These are phyloP conservation scores for Metschnikowia arizonensis DNA, from an alignment of 805 yeast genomes.

Conservation along the genomic window DNA sequence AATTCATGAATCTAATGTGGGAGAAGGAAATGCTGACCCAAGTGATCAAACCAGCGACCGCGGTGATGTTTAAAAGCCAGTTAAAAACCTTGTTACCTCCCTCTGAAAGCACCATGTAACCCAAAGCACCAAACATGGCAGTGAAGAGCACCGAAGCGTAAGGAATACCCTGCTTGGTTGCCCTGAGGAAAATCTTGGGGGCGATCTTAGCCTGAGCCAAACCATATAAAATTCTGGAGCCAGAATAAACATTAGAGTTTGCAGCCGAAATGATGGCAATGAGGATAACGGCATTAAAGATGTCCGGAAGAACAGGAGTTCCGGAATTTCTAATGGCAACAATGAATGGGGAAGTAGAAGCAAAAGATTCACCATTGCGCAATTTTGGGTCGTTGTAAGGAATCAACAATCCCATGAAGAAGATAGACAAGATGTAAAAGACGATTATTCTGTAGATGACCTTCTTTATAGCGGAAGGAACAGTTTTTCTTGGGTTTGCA, in stretches of 20 bases:
- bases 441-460: conserved; percentile 62
- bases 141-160: conserved; percentile 53
- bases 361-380: conserved; percentile 21
- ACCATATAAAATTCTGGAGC: conserved; percentile 65
- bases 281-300: conserved; percentile 68
- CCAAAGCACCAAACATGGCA: conserved; percentile 59
- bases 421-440: conserved; percentile 61
- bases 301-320: conserved; percentile 57
- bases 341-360: conserved; percentile 64
- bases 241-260: conserved; percentile 69
- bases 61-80: conserved; percentile 74
- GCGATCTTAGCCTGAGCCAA: conserved; percentile 58
- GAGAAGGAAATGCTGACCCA: conserved; percentile 65
- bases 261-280: conserved; percentile 73
- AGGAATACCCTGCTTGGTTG: conserved; percentile 61
- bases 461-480: conserved; percentile 68
- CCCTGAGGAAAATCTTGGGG: conserved; percentile 46
- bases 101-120: conserved; percentile 52
- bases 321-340: conserved; percentile 69
- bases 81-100: conserved; percentile 57
- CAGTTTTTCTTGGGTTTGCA: conserved; percentile 61
- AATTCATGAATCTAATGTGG: conserved; percentile 67
- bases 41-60: conserved; percentile 69
- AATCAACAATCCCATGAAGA: conserved; percentile 67
- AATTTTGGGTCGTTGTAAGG: conserved; percentile 63